These are phyloP conservation scores for Verbascum thapsus DNA, from an alignment of 257 asterid species.

Conservation along the genomic window DNA sequence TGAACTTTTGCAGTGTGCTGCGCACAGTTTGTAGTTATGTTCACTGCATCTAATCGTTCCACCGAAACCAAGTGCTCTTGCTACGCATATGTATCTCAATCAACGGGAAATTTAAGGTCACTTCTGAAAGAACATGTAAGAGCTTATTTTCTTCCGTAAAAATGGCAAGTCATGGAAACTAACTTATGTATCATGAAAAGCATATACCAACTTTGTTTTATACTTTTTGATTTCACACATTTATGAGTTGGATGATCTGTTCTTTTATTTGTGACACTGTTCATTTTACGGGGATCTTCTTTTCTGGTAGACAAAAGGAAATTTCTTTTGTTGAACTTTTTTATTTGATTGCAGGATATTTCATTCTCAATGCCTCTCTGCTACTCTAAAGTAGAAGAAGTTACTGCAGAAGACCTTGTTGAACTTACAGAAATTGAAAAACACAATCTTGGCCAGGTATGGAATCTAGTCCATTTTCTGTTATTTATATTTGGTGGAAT, in stretches of 20 bases:
- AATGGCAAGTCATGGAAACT: constrained; percentile 14
- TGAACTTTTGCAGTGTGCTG: constrained; percentile 68
- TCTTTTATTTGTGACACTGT: constrained; percentile 19
- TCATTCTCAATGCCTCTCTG: constrained; percentile 91
- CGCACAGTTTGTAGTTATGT: constrained; percentile 85
- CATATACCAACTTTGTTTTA: constrained; percentile 5
- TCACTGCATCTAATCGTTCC: constrained; percentile 49
- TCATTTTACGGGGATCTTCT: constrained; percentile 22
- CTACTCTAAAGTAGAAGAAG: constrained; percentile 73
- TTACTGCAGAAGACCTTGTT: constrained; percentile 70
- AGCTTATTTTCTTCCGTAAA: constrained; percentile 26
- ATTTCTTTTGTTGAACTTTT: constrained; percentile 28
- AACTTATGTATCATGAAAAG: background rate
- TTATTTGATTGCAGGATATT: constrained; percentile 58
- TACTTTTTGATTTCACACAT: constrained; percentile 16
- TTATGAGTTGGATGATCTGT: constrained; percentile 3
- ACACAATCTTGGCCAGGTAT: constrained; percentile 78
- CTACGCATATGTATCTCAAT: constrained; percentile 85
- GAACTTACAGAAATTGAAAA: constrained; percentile 81
- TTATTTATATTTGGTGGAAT: constrained; percentile 13
- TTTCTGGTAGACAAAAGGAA: constrained; percentile 7
- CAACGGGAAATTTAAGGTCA: constrained; percentile 84
- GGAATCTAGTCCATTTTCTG: constrained; percentile 25
- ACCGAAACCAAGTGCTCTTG: constrained; percentile 50
- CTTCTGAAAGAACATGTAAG: constrained; percentile 85